Evolutionary conservation across 179 eudicot species (phyloP).

Genomic region (Beta macrorhiza): DNA sequence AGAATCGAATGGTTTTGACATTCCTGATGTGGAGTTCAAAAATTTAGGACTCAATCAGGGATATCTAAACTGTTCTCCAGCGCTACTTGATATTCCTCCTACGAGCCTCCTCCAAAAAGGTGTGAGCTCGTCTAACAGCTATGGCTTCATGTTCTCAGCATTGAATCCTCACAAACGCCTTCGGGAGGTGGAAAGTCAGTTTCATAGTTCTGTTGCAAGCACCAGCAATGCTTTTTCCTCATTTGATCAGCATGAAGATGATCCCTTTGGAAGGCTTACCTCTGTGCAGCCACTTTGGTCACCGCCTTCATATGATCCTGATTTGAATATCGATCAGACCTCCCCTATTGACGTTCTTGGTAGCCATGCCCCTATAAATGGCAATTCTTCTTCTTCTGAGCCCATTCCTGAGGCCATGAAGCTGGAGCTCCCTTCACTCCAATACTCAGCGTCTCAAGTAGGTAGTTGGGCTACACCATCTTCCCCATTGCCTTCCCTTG

Average conservation of each 20-base stretch:
- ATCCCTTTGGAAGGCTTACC: conserved; percentile 26
- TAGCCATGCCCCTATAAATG: conserved; percentile 76
- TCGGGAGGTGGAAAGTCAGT: conserved; percentile 40
- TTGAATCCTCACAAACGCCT: conserved; percentile 55
- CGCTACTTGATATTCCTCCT: conserved; percentile 38
- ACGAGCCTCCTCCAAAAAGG: conserved; percentile 38
- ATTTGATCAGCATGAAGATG: conserved; percentile 40
- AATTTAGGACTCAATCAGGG: conserved; percentile 39
- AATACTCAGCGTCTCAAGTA: conserved; percentile 52
- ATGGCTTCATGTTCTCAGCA: conserved; percentile 31
- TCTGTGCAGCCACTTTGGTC: conserved; percentile 39
- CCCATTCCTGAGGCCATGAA: conserved; percentile 64
- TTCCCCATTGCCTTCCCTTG: conserved; percentile 60
- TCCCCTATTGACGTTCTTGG: conserved; percentile 42
- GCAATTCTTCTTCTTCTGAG: conserved; percentile 73
- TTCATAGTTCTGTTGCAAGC: conserved; percentile 31
- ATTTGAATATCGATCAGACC: conserved; percentile 33
- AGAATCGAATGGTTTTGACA: conserved; percentile 34
- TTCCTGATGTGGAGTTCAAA: conserved; percentile 54
- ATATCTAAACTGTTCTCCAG: conserved; percentile 30
- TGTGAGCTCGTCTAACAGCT: conserved; percentile 28
- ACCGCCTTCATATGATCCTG: conserved; percentile 39
- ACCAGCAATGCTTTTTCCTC: conserved; percentile 30
- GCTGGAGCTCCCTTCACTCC: conserved; percentile 98
- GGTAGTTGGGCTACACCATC: conserved; percentile 44